These are phyloP conservation scores for Boletus reticulatus DNA, from an alignment of 768 basidiomycete species.

Conservation along the genomic window DNA sequence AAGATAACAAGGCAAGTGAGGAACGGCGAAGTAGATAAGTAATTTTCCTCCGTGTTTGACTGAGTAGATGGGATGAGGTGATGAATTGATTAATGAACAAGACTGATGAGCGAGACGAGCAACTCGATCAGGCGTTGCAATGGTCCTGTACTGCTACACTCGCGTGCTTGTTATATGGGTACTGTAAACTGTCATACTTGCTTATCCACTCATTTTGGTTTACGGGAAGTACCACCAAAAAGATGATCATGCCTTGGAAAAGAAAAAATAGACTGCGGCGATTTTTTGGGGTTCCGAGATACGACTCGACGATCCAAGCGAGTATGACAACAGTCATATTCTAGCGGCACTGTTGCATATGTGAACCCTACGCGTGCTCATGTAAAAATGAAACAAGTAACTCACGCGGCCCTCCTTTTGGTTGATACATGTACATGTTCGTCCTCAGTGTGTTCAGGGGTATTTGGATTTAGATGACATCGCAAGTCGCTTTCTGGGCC, in stretches of 20 bases:
- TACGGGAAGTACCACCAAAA: not conserved
- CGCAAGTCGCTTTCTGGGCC: slow-evolving; percentile 25
- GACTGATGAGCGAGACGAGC: not conserved
- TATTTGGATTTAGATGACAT: not conserved
- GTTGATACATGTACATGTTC: slow-evolving; percentile 7
- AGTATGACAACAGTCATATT: slow-evolving; percentile 3
- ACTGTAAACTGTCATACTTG: not conserved
- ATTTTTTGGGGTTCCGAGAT: slow-evolving; percentile 3
- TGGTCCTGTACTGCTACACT: not conserved
- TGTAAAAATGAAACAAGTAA: not conserved
- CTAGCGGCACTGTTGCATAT: slow-evolving; percentile 13
- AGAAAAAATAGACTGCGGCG: slow-evolving; percentile 4
- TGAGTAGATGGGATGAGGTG: not conserved
- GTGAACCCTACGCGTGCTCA: slow-evolving; percentile 1
- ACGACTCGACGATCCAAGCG: slow-evolving; percentile 5
- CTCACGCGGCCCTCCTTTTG: slow-evolving; percentile 26
- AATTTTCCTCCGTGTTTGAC: slow-evolving; percentile 6
- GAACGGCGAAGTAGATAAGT: slow-evolving; percentile 6
- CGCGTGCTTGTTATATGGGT: not conserved
- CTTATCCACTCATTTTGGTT: not conserved
- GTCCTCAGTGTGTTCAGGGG: not conserved
- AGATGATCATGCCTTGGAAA: not conserved
- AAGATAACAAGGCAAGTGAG: slow-evolving; percentile 3
- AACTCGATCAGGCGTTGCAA: not conserved
- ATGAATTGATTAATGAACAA: slow-evolving; percentile 1